phyloP scores from a whole-genome alignment of 306 rosid genomes.

The Hippophae rhamnoides region DNA sequence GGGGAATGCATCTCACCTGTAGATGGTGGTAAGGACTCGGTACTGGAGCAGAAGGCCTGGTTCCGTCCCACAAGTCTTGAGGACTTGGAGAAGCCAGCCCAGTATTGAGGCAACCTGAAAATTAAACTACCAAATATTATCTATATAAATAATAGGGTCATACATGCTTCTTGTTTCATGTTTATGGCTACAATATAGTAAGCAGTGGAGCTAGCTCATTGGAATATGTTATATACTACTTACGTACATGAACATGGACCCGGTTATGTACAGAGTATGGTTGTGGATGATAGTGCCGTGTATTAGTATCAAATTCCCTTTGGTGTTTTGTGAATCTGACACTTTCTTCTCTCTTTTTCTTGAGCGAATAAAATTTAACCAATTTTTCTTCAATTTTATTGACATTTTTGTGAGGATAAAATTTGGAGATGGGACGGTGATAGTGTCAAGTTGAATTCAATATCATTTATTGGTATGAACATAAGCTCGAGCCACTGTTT shows the following conservation, averaged over 20 bases:
- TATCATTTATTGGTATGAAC: too few species aligned
- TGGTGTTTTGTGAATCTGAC: background rate
- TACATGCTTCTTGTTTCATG: background rate
- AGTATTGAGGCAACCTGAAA: background rate
- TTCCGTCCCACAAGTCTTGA: slow-evolving; percentile 77
- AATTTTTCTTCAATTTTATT: too few species aligned
- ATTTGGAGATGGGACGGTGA: too few species aligned
- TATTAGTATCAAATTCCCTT: slow-evolving; percentile 4
- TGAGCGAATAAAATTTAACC: background rate
- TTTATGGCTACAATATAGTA: slow-evolving; percentile 3
- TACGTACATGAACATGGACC: background rate
- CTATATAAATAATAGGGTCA: background rate
- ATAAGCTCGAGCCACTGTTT: too few species aligned
- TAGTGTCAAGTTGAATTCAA: too few species aligned
- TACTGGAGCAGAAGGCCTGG: slow-evolving; percentile 84
- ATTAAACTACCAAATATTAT: background rate
- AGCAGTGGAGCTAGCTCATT: slow-evolving; percentile 5
- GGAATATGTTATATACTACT: background rate
- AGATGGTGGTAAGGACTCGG: slow-evolving; percentile 25
- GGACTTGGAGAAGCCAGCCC: slow-evolving; percentile 89
- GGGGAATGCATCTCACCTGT: slow-evolving; percentile 13
- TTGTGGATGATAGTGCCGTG: background rate
- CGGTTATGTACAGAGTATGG: background rate
- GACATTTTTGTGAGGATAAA: too few species aligned
- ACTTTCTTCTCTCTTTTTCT: background rate